Evolutionary conservation across 2,329 filamentous ascomycete genomes (phyloP), one percentile per base, ranked within the genome.

Genomic region (Pseudogymnoascus sp.): DNA sequence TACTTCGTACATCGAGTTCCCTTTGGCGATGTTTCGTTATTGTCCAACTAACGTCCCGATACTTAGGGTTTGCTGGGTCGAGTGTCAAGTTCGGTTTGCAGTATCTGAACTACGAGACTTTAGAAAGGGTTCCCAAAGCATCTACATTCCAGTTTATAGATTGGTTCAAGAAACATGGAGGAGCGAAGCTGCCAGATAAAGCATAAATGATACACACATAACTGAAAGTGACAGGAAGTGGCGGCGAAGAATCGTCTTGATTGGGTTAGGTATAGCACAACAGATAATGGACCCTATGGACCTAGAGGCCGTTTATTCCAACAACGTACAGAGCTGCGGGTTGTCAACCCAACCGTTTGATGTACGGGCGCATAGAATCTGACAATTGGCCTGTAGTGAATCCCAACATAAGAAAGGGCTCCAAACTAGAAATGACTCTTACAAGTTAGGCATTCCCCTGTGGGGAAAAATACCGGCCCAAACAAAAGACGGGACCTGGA

Each of bases 101-200:
- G 70, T 77, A 78, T 66, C 72, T 78, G 6, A 76, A 78, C 63
- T 77, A 77, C 59, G 74, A 72, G 23, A 74, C 71, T 53, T 65
- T 78, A 64, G 74, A 74, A 67, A 69, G 77, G 65, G 74, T 72
- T 40, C 76, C 76, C 1, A 78, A 78, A 67, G 76, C 76, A 1
- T 76, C 73, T 60, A 65, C 77, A 69, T 78, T 77, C 63, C 76
- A 78, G 67, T 74, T 76, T 38, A 63, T 78, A 67, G 74, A 77
- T 60, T 78, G 76, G 76, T 78, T 78, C 66, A 72, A 72, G 69
- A 65, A 68, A 65, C 15, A 61, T 21, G 59, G 59, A 15, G 59
- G 59, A 17, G 59, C 33, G 17, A 61, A 7, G 15, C 9, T 61
- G 3, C 33, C 33, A 26, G 33, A 42, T 42, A 61, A 61, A 61